Base-by-base conservation (phyloP, 1,284 basidiomycete species). In the Psilocybe mexicana region DNA sequence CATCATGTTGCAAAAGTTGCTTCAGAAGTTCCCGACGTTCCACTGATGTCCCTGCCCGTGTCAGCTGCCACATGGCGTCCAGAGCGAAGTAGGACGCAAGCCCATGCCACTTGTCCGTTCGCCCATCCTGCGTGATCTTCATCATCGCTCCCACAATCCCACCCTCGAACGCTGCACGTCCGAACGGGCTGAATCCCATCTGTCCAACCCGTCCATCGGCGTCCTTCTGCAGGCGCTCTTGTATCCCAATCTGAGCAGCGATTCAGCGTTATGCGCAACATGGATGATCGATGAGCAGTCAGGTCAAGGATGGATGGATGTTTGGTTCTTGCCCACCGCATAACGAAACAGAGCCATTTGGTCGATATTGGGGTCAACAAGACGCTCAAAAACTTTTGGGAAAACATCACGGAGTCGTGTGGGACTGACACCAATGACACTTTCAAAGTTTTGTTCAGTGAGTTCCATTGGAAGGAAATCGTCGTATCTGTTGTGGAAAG, bases 71-170 rank as follows among this genome's bases (percentile, higher is more conserved):
- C 12, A 71, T 57, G 6, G 54, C 45, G 18, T 66, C 63, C n/a
- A 66, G 25, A 0, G 67, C 69, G 38, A 66, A 65, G 50, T 66
- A 61, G 12, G 64, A 61, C 4, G 68, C 55, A 0, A 68, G 61
- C 7, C 50, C 60, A 38, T 50, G 55, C 24, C 49, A 57, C 14
- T 47, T 48, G 11, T 62, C 61, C 3, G 48, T 55, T 11, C 60
- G 52, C 23, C 50, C 44, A 43, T 62, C 58, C 46, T 63, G 57
- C 7, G 64, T 54, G 36, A 68, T 52, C 38, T 59, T 54, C 42
- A 69, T 47, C 56, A 70, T 59, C 3, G 65, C 61, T 36, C 63
- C 65, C 11, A 68, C 64, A 40, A 71, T 64, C 3, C 70, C 70
- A 10, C 64, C 52, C 6, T 61, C 46, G 26, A 66, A 45, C n/a